Evolutionary conservation across 2,329 filamentous ascomycete species (phyloP).

Genomic region (Pezicula radicicola): DNA sequence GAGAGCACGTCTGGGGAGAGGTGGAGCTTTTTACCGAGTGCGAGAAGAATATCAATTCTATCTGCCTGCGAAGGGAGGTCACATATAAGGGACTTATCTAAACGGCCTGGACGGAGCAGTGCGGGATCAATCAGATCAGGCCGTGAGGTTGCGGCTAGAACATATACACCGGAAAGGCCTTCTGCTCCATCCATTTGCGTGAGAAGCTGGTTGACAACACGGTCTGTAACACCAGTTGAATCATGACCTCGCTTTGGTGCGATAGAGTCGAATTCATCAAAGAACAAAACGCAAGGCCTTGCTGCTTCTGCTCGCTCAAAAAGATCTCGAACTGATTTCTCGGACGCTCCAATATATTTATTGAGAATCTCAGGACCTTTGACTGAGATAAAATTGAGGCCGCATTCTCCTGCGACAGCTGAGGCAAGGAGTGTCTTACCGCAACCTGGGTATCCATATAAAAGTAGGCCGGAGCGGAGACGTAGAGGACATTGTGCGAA

Average conservation of each 20-base stretch:
- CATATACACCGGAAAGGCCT: constrained; percentile 90
- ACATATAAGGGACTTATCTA: constrained; percentile 92
- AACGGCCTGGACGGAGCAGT: constrained; percentile 80
- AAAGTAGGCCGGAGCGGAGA: constrained; percentile 85
- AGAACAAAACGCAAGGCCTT: constrained; percentile 92
- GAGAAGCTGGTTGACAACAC: constrained; percentile 95
- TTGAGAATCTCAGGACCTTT: constrained; percentile 98
- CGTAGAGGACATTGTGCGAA: constrained; percentile 94
- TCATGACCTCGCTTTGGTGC: constrained; percentile 97
- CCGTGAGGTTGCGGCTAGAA: constrained; percentile 87
- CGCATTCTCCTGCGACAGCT: constrained; percentile 96
- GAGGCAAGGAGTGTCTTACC: constrained; percentile 95
- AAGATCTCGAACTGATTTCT: constrained; percentile 92
- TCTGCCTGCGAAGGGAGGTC: constrained; percentile 81
- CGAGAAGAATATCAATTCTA: constrained; percentile 81
- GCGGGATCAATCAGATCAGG: constrained; percentile 96
- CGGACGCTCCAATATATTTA: constrained; percentile 97
- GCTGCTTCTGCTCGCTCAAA: constrained; percentile 92
- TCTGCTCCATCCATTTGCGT: constrained; percentile 99
- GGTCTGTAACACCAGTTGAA: constrained; percentile 95
- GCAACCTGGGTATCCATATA: constrained; percentile 94
- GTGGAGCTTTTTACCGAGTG: constrained; percentile 78
- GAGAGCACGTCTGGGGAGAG: constrained; percentile 60
- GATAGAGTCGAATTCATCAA: constrained; percentile 98
- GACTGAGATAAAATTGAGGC: constrained; percentile 96